A percentile compares a stretch with the other conserved stretches of the same genome.
phyloP scores from a whole-genome alignment of 371 early-diverging fungal genomes.

The Apophysomyces variabilis region DNA sequence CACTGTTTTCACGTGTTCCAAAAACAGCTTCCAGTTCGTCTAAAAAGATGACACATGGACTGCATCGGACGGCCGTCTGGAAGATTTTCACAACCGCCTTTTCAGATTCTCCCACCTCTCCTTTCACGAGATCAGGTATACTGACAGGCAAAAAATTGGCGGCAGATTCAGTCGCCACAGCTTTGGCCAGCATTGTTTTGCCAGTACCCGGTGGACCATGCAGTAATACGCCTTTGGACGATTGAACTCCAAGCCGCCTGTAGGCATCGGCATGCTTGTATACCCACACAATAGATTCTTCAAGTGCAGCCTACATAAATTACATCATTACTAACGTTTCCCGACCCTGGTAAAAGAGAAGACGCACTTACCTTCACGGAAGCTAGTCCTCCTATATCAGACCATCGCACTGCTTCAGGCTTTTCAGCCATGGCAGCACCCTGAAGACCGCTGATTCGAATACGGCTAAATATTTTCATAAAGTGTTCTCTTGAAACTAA shows the following conservation, averaged over 20 bases:
- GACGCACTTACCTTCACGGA: slow-evolving; percentile 67
- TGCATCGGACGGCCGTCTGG: slow-evolving; percentile 84
- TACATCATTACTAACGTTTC: not conserved
- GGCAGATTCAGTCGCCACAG: slow-evolving; percentile 90
- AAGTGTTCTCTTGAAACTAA: slow-evolving; percentile 32
- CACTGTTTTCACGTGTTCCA: slow-evolving; percentile 59
- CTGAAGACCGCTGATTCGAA: slow-evolving; percentile 45
- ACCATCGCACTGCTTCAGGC: slow-evolving; percentile 72
- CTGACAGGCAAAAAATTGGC: slow-evolving; percentile 94
- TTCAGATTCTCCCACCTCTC: slow-evolving; percentile 95
- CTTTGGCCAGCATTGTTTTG: slow-evolving; percentile 88
- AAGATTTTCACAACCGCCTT: slow-evolving; percentile 91
- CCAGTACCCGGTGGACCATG: slow-evolving; percentile 95
- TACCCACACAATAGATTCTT: slow-evolving; percentile 94
- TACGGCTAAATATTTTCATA: slow-evolving; percentile 30
- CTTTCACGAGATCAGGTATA: slow-evolving; percentile 93
- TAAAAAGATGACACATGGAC: slow-evolving; percentile 97
- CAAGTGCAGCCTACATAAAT: slow-evolving; percentile 58
- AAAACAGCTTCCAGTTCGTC: slow-evolving; percentile 98
- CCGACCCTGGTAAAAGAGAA: slow-evolving; percentile 10
- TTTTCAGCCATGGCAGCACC: slow-evolving; percentile 49
- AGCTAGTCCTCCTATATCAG: slow-evolving; percentile 94
- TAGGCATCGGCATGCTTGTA: slow-evolving; percentile 69
- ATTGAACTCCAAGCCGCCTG: slow-evolving; percentile 64
- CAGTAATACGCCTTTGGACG: slow-evolving; percentile 76